Percentiles rank a stretch among this genome's conserved stretches.
phyloP scores from a whole-genome alignment of 2,329 filamentous ascomycete species.

The Cordyceps fumosorosea region DNA sequence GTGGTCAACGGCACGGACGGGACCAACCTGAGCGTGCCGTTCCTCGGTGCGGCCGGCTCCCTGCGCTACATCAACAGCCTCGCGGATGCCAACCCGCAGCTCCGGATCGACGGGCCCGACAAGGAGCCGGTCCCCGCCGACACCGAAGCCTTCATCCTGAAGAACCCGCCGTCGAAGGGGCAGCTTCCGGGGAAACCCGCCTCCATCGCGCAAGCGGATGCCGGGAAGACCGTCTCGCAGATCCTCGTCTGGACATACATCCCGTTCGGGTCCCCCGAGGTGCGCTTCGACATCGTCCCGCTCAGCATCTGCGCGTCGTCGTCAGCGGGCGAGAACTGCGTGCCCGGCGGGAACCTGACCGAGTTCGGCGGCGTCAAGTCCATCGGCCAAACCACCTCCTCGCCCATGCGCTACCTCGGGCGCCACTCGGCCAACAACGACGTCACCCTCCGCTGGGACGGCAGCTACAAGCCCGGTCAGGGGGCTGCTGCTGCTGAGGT shows the following conservation, averaged over 20 bases:
- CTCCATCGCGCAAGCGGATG: not conserved
- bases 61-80: not conserved
- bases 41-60: conserved; percentile 29
- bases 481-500: not conserved
- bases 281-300: not conserved
- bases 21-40: conserved; percentile 30
- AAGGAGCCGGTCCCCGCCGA: not conserved
- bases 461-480: not conserved
- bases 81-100: not conserved
- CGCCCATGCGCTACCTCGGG: not conserved
- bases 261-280: not conserved
- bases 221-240: not conserved
- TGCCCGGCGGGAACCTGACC: not conserved
- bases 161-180: not conserved
- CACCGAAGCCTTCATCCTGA: not conserved
- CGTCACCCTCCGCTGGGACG: not conserved
- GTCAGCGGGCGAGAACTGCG: not conserved
- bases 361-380: not conserved
- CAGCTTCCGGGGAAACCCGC: not conserved
- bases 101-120: not conserved
- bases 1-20: conserved; percentile 31
- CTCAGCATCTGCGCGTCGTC: not conserved
- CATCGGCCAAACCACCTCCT: not conserved
- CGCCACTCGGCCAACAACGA: not conserved
- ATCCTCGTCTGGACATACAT: not conserved